phyloP scores from a whole-genome alignment of 768 basidiomycete species.

The Russula sp. region DNA sequence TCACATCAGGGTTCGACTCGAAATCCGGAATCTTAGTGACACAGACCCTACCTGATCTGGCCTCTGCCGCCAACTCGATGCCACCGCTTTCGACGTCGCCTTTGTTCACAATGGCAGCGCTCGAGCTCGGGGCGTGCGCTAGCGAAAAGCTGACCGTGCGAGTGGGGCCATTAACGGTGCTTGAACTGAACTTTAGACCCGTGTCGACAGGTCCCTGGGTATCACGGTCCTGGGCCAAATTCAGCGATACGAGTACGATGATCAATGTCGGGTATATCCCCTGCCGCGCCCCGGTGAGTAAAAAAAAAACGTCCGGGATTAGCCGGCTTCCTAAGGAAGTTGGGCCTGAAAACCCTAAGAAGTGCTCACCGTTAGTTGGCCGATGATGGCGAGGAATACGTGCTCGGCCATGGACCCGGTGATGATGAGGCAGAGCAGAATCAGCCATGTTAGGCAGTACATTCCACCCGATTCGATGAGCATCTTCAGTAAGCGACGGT shows the following conservation, averaged over 20 bases:
- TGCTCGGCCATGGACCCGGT: not conserved
- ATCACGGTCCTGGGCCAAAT: slow-evolving; percentile 23
- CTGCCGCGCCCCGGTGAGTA: not conserved
- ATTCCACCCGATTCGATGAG: slow-evolving; percentile 28
- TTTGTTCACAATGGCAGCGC: too few species aligned
- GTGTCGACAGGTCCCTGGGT: not conserved
- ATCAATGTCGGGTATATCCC: slow-evolving; percentile 28
- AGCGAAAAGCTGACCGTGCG: slow-evolving; percentile 8
- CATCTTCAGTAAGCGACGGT: slow-evolving; percentile 17
- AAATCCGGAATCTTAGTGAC: not conserved
- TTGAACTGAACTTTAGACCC: slow-evolving; percentile 8
- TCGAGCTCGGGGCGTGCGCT: not conserved
- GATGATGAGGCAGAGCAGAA: slow-evolving; percentile 15
- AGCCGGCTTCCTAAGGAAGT: not conserved
- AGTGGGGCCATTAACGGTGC: not conserved
- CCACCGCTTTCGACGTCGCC: not conserved
- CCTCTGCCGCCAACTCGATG: not conserved
- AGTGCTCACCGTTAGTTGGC: slow-evolving; percentile 19
- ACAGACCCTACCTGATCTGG: not conserved
- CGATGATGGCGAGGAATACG: slow-evolving; percentile 7
- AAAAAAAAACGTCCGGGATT: not conserved
- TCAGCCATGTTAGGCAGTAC: slow-evolving; percentile 26
- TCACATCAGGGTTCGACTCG: not conserved
- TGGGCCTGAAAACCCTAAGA: not conserved
- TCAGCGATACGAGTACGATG: slow-evolving; percentile 34